phyloP scores from a whole-genome alignment of 192 early-diverging fungal species.

The Piromyces sp. region DNA sequence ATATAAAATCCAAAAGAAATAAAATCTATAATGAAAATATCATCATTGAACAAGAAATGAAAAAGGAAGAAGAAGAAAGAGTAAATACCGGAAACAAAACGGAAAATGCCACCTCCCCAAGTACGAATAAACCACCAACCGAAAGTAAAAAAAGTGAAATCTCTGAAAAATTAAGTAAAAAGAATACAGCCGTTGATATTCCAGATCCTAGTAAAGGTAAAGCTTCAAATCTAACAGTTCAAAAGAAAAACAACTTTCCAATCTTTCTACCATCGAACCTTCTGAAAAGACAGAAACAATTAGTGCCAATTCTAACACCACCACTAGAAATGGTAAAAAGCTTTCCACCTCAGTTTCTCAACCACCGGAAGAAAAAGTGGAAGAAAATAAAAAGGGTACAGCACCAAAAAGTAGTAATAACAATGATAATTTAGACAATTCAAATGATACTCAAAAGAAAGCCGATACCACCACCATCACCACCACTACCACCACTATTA shows the following conservation, averaged over 20 bases:
- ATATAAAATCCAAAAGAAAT: background rate
- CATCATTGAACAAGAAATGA: background rate
- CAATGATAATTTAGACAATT: background rate
- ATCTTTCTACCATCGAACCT: background rate
- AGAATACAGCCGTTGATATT: background rate
- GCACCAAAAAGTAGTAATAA: background rate
- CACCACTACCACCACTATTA: background rate
- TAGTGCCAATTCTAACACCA: too few relatives aligned
- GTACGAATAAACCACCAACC: background rate
- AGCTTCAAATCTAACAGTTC: background rate
- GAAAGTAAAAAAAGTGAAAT: background rate
- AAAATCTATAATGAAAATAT: background rate
- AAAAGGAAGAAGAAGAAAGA: background rate
- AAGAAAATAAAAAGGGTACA: background rate
- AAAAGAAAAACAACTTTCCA: background rate
- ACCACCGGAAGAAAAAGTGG: background rate
- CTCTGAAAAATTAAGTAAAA: background rate
- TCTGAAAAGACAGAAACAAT: background rate
- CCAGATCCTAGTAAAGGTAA: background rate
- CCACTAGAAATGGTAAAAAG: background rate
- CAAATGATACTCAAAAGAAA: background rate
- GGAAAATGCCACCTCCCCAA: background rate
- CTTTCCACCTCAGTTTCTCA: background rate
- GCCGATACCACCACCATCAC: background rate
- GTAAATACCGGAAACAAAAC: background rate